Base-by-base conservation (phyloP, 805 yeast genomes). In the Wickerhamia fluorescens region DNA sequence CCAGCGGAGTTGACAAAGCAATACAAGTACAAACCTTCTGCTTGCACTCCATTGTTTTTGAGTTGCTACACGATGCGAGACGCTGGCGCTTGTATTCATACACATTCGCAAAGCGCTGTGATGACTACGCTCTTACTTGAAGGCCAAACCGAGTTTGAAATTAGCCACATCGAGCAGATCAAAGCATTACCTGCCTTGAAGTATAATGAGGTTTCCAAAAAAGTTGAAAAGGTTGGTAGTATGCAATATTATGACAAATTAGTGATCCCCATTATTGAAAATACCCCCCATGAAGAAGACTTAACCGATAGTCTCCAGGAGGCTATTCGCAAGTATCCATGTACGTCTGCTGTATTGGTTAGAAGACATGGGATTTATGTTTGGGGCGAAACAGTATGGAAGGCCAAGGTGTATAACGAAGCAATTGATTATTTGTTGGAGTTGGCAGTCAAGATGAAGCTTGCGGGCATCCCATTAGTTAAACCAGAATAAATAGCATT, bases 381-480 rank as follows among this genome's bases (percentile, higher is more conserved):
- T n/a, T 89, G 96, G 96, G 96, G 96, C 14, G 85, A 80, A 43
- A 75, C 71, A 15, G 83, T 85, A 8, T 82, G 94, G 83, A 86
- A 88, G 56, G 96, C 96, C 27, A 89, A 89, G 56, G 72, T 89
- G 9, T 81, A 82, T 52, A 87, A 87, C 50, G 97, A 89, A 56
- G 94, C 96, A 11, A 75, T 89, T 35, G 96, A 89, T 47, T 89
- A 88, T 50, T 58, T 89, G 37, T 62, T 89, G 45, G 95, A 84
- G 38, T 55, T 88, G 40, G 95, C 92, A 1, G 71, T 88, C 20
- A 81, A 81, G 49, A 83, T 87, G 95, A 71, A 73, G 40, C 73
- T 70, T 42, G 52, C 73, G 31, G 87, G 86, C 1, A 68, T 86
- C 23, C 71, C 78, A 7, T 65, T 77, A 17, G 35, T 31, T 7